Conservation (phyloP, 2,329 filamentous ascomycete species). For the Phaeomoniella chlamydospora region DNA sequence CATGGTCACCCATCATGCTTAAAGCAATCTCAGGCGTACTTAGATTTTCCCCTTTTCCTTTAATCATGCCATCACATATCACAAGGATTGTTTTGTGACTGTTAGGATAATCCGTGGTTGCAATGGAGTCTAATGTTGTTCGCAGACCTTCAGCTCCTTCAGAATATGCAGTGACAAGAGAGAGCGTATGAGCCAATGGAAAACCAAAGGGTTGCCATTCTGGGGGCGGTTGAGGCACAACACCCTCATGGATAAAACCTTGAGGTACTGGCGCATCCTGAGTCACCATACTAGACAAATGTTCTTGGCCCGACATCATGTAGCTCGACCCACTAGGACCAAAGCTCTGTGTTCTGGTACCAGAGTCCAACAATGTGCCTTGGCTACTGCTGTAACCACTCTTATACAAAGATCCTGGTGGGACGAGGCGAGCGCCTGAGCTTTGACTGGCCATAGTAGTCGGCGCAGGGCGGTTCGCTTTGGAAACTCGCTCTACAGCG, state of each 20-base stretch:
- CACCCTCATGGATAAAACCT: conserved; percentile 91
- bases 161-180: conserved; percentile 90
- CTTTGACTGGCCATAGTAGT: conserved; percentile 94
- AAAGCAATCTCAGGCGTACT: conserved; percentile 85
- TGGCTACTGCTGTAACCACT: conserved; percentile 40
- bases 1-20: conserved; percentile 88
- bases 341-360: conserved; percentile 21
- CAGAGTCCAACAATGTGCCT: conserved; percentile 35
- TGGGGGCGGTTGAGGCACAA: conserved; percentile 87
- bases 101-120: conserved; percentile 96
- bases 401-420: conserved; percentile 50
- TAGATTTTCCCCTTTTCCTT: conserved; percentile 74
- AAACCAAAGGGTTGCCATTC: conserved; percentile 98
- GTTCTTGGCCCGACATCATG: conserved; percentile 38
- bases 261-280: conserved; percentile 66
- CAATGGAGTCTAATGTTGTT: conserved; percentile 89
- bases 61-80: conserved; percentile 95
- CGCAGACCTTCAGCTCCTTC: conserved; percentile 87
- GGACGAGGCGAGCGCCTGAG: conserved; percentile 57
- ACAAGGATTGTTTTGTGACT: conserved; percentile 96
- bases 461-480: conserved; percentile 42
- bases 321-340: conserved; percentile 40
- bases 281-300: conserved; percentile 39
- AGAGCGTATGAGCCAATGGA: conserved; percentile 84
- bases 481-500: conserved; percentile 50